phyloP scores from a whole-genome alignment of 2,329 filamentous ascomycete genomes.

The Xylariales sp. region DNA sequence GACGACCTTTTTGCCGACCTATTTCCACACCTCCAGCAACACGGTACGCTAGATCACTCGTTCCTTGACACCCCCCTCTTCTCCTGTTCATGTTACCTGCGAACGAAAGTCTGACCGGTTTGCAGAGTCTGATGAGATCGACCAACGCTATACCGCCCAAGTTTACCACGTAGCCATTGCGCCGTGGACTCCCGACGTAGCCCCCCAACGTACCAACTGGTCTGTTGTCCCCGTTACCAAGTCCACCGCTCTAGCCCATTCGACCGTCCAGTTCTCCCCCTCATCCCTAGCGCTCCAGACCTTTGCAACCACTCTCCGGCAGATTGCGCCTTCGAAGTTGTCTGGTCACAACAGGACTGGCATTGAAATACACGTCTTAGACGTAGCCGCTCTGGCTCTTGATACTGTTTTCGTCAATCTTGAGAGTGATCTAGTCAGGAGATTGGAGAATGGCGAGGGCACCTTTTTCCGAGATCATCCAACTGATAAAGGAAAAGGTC shows the following conservation, averaged over 20 bases:
- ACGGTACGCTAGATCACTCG: conserved; percentile 26
- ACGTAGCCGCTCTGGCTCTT: conserved; percentile 81
- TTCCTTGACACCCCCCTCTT: background rate
- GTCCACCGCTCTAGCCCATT: conserved; percentile 74
- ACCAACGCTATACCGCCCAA: conserved; percentile 51
- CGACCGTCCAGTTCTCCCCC: conserved; percentile 82
- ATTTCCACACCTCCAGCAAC: conserved; percentile 69
- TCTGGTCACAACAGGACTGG: conserved; percentile 77
- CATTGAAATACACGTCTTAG: conserved; percentile 85
- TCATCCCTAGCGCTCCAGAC: conserved; percentile 79
- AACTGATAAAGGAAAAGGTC: conserved; percentile 48
- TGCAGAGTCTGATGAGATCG: conserved; percentile 48
- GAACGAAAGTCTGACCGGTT: conserved; percentile 29
- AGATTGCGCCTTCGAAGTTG: conserved; percentile 79
- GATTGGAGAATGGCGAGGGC: conserved; percentile 84
- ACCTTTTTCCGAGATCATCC: conserved; percentile 79
- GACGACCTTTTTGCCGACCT: conserved; percentile 87
- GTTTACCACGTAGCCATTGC: conserved; percentile 76
- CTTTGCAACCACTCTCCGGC: conserved; percentile 79
- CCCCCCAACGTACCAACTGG: conserved; percentile 77
- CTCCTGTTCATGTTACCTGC: background rate
- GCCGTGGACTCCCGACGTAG: conserved; percentile 73
- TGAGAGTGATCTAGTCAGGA: conserved; percentile 81
- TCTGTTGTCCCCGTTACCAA: conserved; percentile 81
- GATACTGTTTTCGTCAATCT: conserved; percentile 89